phyloP scores from a whole-genome alignment of 495 filamentous ascomycete species.

The Annulohypoxylon maeteangense region DNA sequence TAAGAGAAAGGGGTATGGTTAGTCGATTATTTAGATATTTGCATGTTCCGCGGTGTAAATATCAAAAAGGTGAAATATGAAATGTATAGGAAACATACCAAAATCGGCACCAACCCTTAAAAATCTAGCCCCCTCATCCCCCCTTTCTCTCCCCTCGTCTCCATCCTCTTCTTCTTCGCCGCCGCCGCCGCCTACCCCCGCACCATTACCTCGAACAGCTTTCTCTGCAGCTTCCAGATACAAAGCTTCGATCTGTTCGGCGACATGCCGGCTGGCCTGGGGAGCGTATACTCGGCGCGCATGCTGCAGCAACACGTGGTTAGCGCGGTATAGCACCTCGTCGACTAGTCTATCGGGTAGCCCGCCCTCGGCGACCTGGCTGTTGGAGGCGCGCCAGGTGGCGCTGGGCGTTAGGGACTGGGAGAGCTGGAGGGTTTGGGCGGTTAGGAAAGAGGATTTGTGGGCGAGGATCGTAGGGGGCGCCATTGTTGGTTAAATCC shows the following conservation, averaged over 20 bases:
- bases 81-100: constrained; percentile 44
- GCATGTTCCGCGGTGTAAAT: not conserved
- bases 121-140: constrained; percentile 51
- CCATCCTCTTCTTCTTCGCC: constrained; percentile 58
- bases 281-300: constrained; percentile 76
- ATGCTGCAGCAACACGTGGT: constrained; percentile 74
- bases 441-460: constrained; percentile 71
- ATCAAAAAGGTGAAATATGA: constrained; percentile 8
- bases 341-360: constrained; percentile 64
- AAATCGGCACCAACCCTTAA: constrained; percentile 49
- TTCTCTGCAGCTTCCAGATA: constrained; percentile 68
- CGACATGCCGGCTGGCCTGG: constrained; percentile 80
- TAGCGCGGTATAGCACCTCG: constrained; percentile 65
- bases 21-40: constrained; percentile 39
- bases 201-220: constrained; percentile 34
- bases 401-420: constrained; percentile 65
- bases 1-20: not conserved
- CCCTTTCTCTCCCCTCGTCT: constrained; percentile 49
- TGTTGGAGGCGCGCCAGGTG: constrained; percentile 64
- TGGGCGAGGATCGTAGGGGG: constrained; percentile 66
- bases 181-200: constrained; percentile 50
- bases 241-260: constrained; percentile 80
- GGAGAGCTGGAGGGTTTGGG: constrained; percentile 71
- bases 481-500: constrained; percentile 35
- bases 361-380: constrained; percentile 59